Conservation (phyloP, 1,284 basidiomycete species). For the Ceratobasidium sp. region DNA sequence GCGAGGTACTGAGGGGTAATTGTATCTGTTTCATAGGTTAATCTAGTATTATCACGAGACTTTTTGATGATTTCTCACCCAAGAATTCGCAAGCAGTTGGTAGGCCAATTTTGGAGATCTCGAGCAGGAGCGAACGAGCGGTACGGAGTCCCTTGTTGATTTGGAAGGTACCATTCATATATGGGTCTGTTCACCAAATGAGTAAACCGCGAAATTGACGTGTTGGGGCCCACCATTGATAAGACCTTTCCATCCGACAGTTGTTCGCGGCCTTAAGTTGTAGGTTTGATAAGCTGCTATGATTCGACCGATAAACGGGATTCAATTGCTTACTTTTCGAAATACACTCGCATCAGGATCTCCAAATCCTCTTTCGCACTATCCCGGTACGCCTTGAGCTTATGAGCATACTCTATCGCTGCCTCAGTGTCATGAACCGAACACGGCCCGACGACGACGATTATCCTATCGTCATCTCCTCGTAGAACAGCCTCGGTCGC, state of each 20-base stretch:
- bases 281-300: neutral
- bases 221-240: constrained; percentile 76
- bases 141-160: constrained; percentile 98
- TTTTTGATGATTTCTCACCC: too few species aligned
- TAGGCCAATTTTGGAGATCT: constrained; percentile 87
- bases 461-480: constrained; percentile 85
- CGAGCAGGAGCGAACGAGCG: constrained; percentile 89
- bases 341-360: constrained; percentile 98
- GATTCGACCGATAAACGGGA: neutral
- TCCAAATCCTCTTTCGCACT: constrained; percentile 86
- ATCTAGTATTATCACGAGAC: too few species aligned
- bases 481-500: constrained; percentile 83
- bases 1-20: constrained; percentile 96
- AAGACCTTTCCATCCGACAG: constrained; percentile 98
- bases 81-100: constrained; percentile 92
- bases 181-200: constrained; percentile 66
- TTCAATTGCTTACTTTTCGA: constrained; percentile 75
- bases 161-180: constrained; percentile 85
- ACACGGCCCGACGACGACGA: constrained; percentile 96
- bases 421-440: constrained; percentile 93
- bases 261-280: constrained; percentile 87
- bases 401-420: constrained; percentile 90
- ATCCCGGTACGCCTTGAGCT: constrained; percentile 86
- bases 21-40: constrained; percentile 65
- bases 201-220: neutral